Base-by-base conservation (phyloP, 805 yeast species). In the Yamadazyma akitaensis region DNA sequence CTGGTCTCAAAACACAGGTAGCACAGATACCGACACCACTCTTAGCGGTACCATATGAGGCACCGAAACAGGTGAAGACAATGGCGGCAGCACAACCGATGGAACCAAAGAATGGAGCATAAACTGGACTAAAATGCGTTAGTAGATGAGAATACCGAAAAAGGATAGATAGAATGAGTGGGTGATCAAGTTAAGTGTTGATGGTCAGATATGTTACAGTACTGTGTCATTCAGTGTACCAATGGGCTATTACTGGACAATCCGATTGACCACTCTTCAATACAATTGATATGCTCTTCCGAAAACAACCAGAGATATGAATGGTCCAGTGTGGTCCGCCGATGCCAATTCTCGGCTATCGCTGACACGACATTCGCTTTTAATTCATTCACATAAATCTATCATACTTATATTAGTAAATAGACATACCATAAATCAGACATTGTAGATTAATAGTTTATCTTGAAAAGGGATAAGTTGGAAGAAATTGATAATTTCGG, bases 21-120 rank as follows among this genome's bases (percentile, higher is more conserved):
- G 96, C 99, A 77, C 97, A 92, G 67, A 92, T 91, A 82, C 98
- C 99, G 56, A 94, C 96, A 77, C 99, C 99, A 21, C 97, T 87
- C 74, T 92, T 92, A 65, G 99, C 99, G 56, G 98, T 92, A 77
- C 99, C 99, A 73, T 91, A 91, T 48, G 97, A 88, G 63, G 99
- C 98, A 77, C 99, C 99, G 68, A 91, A 89, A 60, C 97, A 89
- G 70, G 99, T 91, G 82, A 94, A 94, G 65, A 95, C 89, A 66
- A 94, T 94, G 70, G 99, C 97, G 45, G 98, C 89, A 49, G 99
- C 96, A 80, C 99, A 95, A 68, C 99, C 99, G 65, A 94, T 88
- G 58, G 97, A 92, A 64, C 99, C 99, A 72, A 94, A 94, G 80
- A 94, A 94, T 68, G 99, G 99, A 62, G 88, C 88, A 64, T 83